Evolutionary conservation across 371 early-diverging fungal species (phyloP).

Genomic region (Saksenaea vasiformis): DNA sequence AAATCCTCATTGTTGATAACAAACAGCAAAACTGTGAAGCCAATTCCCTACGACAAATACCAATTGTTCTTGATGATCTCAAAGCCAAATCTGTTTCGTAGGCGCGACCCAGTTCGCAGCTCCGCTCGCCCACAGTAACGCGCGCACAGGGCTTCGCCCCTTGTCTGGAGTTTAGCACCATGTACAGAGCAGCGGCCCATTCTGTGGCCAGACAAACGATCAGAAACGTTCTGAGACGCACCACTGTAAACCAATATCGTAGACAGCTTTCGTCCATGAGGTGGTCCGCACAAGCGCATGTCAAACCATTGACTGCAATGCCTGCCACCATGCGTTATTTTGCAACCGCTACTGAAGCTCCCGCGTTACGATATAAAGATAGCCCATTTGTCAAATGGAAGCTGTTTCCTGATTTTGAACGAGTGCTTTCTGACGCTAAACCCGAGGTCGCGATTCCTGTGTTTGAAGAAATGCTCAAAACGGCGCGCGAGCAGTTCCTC

Average conservation of each 20-base stretch:
- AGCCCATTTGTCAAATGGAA: slow-evolving; percentile 54
- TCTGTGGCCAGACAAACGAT: background rate
- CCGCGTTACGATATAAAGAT: slow-evolving; percentile 11
- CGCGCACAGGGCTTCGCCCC: background rate
- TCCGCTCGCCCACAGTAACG: no score
- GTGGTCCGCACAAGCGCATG: background rate
- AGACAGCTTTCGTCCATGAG: background rate
- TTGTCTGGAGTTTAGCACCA: background rate
- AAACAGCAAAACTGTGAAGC: no score
- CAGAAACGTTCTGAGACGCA: background rate
- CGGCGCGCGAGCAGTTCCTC: slow-evolving; percentile 48
- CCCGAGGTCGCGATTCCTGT: slow-evolving; percentile 59
- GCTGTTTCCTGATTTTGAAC: slow-evolving; percentile 59
- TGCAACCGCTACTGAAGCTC: slow-evolving; percentile 7
- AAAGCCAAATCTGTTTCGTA: no score
- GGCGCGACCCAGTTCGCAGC: no score
- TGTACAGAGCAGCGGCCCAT: background rate
- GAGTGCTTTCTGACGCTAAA: slow-evolving; percentile 33
- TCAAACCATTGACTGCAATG: background rate
- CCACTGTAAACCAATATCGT: background rate
- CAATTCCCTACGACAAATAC: no score
- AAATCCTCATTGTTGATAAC: no score
- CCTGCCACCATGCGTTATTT: slow-evolving; percentile 1
- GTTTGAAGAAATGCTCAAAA: slow-evolving; percentile 46
- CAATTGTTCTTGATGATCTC: no score